phyloP scores from a whole-genome alignment of 2,329 filamentous ascomycete genomes.

The Talaromyces amestolkiae region DNA sequence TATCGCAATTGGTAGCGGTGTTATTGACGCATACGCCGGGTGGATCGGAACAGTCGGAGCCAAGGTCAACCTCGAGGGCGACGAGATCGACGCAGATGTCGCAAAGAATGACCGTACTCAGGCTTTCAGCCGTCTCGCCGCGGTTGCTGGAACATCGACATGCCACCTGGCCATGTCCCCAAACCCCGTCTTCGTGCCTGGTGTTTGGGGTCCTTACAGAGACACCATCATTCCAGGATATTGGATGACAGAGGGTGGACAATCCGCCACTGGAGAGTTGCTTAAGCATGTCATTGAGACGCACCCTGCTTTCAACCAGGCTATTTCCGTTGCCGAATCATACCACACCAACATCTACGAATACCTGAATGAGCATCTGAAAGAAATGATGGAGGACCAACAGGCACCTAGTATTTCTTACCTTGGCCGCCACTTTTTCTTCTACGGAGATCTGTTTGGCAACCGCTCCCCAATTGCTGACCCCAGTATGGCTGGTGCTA shows the following conservation, averaged over 20 bases:
- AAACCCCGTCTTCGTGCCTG: constrained; percentile 87
- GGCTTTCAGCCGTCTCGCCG: constrained; percentile 87
- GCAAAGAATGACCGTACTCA: constrained; percentile 84
- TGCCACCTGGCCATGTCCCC: constrained; percentile 96
- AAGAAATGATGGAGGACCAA: constrained; percentile 67
- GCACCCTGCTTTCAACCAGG: constrained; percentile 83
- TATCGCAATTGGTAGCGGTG: constrained; percentile 90
- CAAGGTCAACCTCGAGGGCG: constrained; percentile 73
- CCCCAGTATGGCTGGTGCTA: constrained; percentile 83
- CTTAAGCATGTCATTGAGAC: constrained; percentile 93
- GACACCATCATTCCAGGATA: constrained; percentile 88
- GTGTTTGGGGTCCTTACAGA: constrained; percentile 95
- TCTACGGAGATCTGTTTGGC: constrained; percentile 96
- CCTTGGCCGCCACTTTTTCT: constrained; percentile 91
- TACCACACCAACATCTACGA: constrained; percentile 90
- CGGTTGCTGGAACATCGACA: constrained; percentile 93
- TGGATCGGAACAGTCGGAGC: constrained; percentile 99
- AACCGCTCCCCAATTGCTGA: constrained; percentile 94
- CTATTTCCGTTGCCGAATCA: constrained; percentile 72
- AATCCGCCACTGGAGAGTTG: constrained; percentile 92
- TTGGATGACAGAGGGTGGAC: constrained; percentile 97
- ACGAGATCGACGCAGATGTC: constrained; percentile 64
- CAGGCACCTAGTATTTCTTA: constrained; percentile 77
- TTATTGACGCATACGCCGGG: constrained; percentile 97
- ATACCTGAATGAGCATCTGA: constrained; percentile 84